Evolutionary conservation across 2,329 filamentous ascomycete species (phyloP), one percentile per base, ranked within the genome.

Genomic region (Trichoderma breve): DNA sequence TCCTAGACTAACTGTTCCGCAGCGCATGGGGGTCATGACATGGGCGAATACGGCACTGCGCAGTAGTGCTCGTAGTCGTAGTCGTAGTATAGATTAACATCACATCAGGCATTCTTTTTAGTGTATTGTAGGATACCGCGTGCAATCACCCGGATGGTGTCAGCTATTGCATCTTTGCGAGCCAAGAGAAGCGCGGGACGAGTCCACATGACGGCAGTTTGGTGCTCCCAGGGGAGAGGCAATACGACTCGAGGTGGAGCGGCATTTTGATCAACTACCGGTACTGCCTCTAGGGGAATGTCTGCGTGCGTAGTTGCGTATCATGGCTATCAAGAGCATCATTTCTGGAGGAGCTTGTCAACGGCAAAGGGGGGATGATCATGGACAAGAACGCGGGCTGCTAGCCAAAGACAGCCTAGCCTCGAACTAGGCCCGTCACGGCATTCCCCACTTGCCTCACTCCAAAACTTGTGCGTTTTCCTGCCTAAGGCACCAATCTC

Each of bases 151-250:
- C 43, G 34, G 43, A 57, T 26, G 53, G 30, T 43, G 43, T 57
- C 70, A 69, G 36, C 61, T 15, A 36, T 57, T 26, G 58, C 60
- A 63, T 71, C 51, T 62, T 57, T 34, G 21, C 15, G 18, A 24
- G 24, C 14, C 30, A 62, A n/a, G 55, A 58, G n/a, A 57, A 55
- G 55, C 70, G 70, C 62, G 62, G 34, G 62, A 55, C 34, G n/a
- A 69, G 30, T 58, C 30, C 71, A 72, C 71, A 72, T 72, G 71
- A 72, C 71, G 66, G 47, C 66, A 34, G 66, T 62, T 18, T 65
- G 47, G 58, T 32, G 58, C 32, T 32, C 57, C 63, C 26, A 67
- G 39, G 51, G 21, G 63, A 36, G 64, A 57, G 43, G 34, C 36
- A 39, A 51, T 61, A 71, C 57, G 68, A 70, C 66, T 69, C 43